These are phyloP conservation scores for Adenanthera pavonina DNA, from an alignment of 306 rosid genomes.

Conservation along the genomic window DNA sequence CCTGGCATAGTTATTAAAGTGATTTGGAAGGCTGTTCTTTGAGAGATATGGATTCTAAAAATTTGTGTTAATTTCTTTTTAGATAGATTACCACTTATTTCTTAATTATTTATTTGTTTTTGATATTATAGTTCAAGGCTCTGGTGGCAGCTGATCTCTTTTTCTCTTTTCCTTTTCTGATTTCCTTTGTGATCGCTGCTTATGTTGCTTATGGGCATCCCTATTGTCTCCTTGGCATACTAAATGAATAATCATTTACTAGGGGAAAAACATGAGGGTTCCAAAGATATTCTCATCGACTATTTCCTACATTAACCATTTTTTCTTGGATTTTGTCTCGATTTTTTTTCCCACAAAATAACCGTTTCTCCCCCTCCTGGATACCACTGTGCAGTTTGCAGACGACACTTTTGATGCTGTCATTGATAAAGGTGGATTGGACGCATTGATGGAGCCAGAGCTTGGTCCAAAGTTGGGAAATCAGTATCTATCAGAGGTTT, in stretches of 20 bases:
- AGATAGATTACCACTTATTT: not conserved
- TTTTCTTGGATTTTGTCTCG: not conserved
- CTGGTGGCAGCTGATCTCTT: not conserved
- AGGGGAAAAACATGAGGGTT: not conserved
- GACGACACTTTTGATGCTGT: constrained; percentile 63
- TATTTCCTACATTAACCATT: not conserved
- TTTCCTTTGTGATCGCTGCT: not conserved
- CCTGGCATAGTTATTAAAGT: not conserved
- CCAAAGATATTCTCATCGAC: not conserved
- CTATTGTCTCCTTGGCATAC: not conserved
- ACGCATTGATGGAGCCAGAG: constrained; percentile 96
- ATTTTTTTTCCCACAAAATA: not conserved
- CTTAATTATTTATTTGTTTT: not conserved
- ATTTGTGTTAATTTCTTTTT: not conserved
- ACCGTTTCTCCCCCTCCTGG: not conserved
- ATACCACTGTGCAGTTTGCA: constrained; percentile 53
- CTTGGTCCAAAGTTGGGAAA: constrained; percentile 80
- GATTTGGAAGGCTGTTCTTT: not conserved
- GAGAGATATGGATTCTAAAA: not conserved
- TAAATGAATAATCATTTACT: not conserved
- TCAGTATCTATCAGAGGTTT: constrained; percentile 81
- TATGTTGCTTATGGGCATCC: not conserved
- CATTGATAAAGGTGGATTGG: constrained; percentile 95
- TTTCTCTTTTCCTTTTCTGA: not conserved
- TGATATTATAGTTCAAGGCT: not conserved